phyloP scores from a whole-genome alignment of 1,284 basidiomycete genomes.

The Ceratobasidium sp. region DNA sequence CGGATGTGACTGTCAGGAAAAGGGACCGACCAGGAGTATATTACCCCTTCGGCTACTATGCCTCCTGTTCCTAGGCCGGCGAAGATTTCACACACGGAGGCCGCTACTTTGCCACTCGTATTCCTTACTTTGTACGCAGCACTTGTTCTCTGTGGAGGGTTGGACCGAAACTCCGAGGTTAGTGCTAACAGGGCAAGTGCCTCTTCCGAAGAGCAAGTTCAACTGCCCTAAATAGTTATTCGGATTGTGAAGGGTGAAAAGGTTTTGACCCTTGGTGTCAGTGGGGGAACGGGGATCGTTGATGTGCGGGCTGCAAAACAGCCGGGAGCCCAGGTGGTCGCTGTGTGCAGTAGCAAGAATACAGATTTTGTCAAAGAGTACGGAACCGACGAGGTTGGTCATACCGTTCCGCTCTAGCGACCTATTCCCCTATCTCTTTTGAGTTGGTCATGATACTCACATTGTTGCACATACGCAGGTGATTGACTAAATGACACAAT shows the following conservation, averaged over 20 bases:
- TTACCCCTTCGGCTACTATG: background rate
- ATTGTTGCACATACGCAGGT: background rate
- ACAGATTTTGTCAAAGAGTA: slow-evolving; percentile 15
- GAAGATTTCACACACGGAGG: slow-evolving; percentile 1
- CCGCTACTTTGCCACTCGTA: slow-evolving; percentile 19
- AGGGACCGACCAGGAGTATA: slow-evolving; percentile 22
- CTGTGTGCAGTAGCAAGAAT: slow-evolving; percentile 19
- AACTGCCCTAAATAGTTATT: too few relatives aligned
- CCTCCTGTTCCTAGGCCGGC: slow-evolving; percentile 10
- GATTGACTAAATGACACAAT: slow-evolving; percentile 17
- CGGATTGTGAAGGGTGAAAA: background rate
- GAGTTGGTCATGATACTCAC: too few relatives aligned
- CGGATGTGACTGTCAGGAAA: background rate
- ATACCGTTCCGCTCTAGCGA: background rate
- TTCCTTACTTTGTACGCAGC: slow-evolving; percentile 14
- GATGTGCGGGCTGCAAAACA: slow-evolving; percentile 51
- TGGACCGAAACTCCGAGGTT: slow-evolving; percentile 4
- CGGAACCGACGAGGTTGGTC: slow-evolving; percentile 19
- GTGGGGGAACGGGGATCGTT: slow-evolving; percentile 29
- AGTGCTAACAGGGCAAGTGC: background rate
- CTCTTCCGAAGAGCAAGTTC: background rate
- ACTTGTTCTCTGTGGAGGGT: background rate
- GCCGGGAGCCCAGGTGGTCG: slow-evolving; percentile 4
- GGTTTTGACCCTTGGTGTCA: slow-evolving; percentile 23
- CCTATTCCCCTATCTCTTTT: background rate